Base-by-base conservation (phyloP, 1,284 basidiomycete species). In the Vanrija sp. region DNA sequence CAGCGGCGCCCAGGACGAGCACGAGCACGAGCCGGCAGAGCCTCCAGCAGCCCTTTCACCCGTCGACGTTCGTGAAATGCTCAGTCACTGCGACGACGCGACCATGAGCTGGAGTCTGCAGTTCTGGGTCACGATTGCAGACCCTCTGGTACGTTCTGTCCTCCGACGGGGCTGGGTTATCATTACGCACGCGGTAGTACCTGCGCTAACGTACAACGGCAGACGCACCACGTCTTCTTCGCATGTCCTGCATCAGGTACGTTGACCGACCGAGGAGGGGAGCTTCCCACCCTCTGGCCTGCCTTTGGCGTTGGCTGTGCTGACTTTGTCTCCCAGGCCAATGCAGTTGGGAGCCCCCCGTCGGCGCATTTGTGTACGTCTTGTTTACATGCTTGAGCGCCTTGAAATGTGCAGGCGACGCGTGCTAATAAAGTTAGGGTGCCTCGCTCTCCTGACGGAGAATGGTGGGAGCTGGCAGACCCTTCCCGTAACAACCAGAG, bases 401-500 rank as follows among this genome's bases (percentile, higher is more conserved):
- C 7, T 10, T 5, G 15, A 20, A 10, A 39, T 20, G n/a, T 10
- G 19, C 9, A 15, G 18, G 18, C 37, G 19, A 24, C 48, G 31
- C 12, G 31, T 31, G 31, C 31, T 31, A 12, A 31, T 31, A 31
- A 12, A 31, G 31, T 31, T 31, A 89, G 87, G 43, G 78, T 97
- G 35, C 93, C 92, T 22, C 87, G 89, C 7, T 87, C 81, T 56
- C 80, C 83, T 3, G 84, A 88, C 31, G 93, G 93, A 44, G 90
- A 95, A 71, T 97, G 92, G 92, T 95, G 92, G 90, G 91, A 96
- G 73, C 81, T 96, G 60, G 80, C 81, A 41, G 92, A 95, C 72
- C 85, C 88, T 36, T 81, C 83, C 27, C 80, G 86, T 38, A 85
- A 84, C 49, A 86, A 86, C 36, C 78, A 92, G 53, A 85, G 88